Base-by-base conservation (phyloP, 2,329 filamentous ascomycete genomes). In the Fusarium drepaniforme region DNA sequence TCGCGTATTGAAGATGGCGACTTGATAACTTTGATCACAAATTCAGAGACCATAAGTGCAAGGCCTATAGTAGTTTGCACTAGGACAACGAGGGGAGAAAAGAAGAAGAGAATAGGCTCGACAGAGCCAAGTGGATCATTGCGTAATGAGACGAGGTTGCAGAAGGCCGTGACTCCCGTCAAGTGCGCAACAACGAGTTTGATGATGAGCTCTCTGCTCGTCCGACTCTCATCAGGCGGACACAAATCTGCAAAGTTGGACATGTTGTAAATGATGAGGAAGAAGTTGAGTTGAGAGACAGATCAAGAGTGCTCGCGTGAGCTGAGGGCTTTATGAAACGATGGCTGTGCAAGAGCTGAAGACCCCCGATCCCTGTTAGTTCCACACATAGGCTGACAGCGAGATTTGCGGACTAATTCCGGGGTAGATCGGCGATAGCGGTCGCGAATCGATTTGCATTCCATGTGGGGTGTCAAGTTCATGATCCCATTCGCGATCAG, bases 101-200 rank as follows among this genome's bases (percentile, higher is more conserved):
- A 13, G 0, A 75, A 44, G 1, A 74, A 74, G 1, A 74, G 4
- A 0, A 74, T n/a, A 12, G 72, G 72, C 2, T 75, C 72, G 3
- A 75, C 63, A 1, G 64, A 51, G 35, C 49, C 42, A 8, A 74
- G 72, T 2, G n/a, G 38, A 16, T 74, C 72, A 8, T 72, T 60
- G 15, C 72, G 72, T 0, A 69, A 33, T 2, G 64, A 68, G 5
- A 68, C 64, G 9, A 65, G 44, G 21, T 74, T 72, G 40, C 72
- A 74, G 0, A 75, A 74, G 0, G 72, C 68, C 3, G 63, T 38
- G 5, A 53, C 7, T 0, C 68, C 68, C 1, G 68, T 72, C 21
- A 74, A 11, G 25, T 74, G 71, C 1, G 72, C 68, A 15, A 74
- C 21, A 3, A 72, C 30, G 6, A 74, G 60, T 11, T 75, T 74